phyloP scores from a whole-genome alignment of 176 grass and related monocot species.

The Avena atlantica region DNA sequence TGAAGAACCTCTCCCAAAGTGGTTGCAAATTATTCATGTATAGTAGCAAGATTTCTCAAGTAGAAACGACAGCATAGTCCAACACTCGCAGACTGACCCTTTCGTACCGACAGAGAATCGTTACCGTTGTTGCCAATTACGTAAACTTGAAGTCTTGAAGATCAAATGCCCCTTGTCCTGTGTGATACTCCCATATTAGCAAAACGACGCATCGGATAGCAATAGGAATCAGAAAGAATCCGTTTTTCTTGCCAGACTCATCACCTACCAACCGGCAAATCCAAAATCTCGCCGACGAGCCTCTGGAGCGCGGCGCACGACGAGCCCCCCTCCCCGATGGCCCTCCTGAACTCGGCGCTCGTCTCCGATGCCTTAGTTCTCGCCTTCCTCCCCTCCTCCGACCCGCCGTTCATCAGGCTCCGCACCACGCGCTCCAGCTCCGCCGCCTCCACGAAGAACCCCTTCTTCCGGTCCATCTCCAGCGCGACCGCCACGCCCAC shows the following conservation, averaged over 20 bases:
- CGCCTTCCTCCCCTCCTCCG: slow-evolving; percentile 31
- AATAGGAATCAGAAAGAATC: no score
- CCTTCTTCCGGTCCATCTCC: background rate
- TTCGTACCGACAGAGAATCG: background rate
- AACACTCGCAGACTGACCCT: background rate
- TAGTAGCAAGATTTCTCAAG: background rate
- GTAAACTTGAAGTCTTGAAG: no score
- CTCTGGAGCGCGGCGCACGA: slow-evolving; percentile 9
- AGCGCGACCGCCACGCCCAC: slow-evolving; percentile 27
- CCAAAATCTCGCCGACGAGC: background rate
- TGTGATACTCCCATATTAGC: no score
- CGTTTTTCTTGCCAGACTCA: background rate
- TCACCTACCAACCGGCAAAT: background rate
- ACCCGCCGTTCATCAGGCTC: slow-evolving; percentile 36
- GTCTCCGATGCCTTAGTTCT: slow-evolving; percentile 32
- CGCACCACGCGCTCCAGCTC: slow-evolving; percentile 46
- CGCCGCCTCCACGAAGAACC: slow-evolving; percentile 28
- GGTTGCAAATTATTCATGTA: background rate
- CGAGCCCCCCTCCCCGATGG: slow-evolving; percentile 8
- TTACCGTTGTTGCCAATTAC: no score
- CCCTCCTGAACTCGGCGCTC: slow-evolving; percentile 17
- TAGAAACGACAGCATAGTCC: background rate
- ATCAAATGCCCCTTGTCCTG: no score
- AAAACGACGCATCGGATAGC: no score
- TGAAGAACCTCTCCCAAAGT: background rate